Percentiles rank a stretch among this genome's conserved stretches.
Conservation (phyloP, 2,329 filamentous ascomycete species). For the Penicillium olsonii region DNA sequence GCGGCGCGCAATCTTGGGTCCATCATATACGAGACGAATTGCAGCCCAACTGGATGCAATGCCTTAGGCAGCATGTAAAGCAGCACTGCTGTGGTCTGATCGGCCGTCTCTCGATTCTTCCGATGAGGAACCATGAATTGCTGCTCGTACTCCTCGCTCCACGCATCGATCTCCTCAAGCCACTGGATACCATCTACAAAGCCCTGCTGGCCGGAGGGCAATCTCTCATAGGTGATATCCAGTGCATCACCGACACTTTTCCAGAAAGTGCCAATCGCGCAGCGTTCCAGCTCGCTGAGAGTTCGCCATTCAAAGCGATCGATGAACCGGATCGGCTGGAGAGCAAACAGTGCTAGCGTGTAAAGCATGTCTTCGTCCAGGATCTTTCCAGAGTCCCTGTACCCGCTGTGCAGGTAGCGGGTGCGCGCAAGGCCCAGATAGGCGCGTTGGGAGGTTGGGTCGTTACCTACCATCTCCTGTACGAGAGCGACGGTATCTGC, state of each 20-base stretch:
- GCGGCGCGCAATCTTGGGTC: constrained; percentile 64
- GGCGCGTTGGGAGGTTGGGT: constrained; percentile 47
- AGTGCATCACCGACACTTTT: constrained; percentile 70
- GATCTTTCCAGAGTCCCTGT: constrained; percentile 61
- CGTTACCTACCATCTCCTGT: constrained; percentile 49
- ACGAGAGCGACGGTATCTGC: constrained; percentile 55
- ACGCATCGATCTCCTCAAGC: constrained; percentile 52
- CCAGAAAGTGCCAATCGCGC: constrained; percentile 70
- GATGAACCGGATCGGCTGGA: constrained; percentile 66
- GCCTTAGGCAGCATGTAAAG: constrained; percentile 56
- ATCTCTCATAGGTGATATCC: constrained; percentile 56
- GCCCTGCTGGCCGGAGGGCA: constrained; percentile 45
- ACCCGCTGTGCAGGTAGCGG: constrained; percentile 63
- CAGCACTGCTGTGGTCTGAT: constrained; percentile 62
- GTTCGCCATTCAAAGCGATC: constrained; percentile 69
- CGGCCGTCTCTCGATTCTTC: constrained; percentile 55
- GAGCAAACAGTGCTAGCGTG: constrained; percentile 65
- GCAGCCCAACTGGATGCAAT: constrained; percentile 49
- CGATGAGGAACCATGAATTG: constrained; percentile 57
- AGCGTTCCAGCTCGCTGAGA: constrained; percentile 67
- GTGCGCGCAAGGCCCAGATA: constrained; percentile 61
- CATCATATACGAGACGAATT: constrained; percentile 62
- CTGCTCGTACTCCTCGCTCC: constrained; percentile 61
- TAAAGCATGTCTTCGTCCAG: constrained; percentile 65
- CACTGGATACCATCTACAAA: constrained; percentile 56